A percentile compares a stretch with the other conserved stretches of the same genome.
Conservation (phyloP, 2,329 filamentous ascomycete genomes). For the Aspergillus sojae region DNA sequence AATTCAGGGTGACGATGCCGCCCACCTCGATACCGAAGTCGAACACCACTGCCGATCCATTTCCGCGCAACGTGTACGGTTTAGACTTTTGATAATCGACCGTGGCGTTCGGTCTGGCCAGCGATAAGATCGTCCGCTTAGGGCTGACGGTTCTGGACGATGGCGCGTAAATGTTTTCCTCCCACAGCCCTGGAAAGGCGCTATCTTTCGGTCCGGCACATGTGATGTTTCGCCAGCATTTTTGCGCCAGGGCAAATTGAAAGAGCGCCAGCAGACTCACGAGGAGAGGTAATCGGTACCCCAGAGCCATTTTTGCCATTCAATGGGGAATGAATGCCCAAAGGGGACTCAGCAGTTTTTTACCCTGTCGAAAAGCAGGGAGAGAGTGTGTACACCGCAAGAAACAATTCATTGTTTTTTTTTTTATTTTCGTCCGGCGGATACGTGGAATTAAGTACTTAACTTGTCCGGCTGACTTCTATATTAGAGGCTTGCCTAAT, state of each 20-base stretch:
- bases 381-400: not conserved
- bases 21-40: conserved; percentile 64
- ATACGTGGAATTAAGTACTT: not conserved
- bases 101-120: conserved; percentile 30
- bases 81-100: conserved; percentile 33
- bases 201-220: conserved; percentile 55
- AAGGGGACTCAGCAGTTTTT: not conserved
- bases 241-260: conserved; percentile 18
- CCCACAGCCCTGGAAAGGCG: conserved; percentile 61
- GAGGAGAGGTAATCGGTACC: conserved; percentile 13
- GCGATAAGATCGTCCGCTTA: conserved; percentile 42
- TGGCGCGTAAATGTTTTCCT: conserved; percentile 61
- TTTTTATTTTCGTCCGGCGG: not conserved
- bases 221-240: conserved; percentile 59
- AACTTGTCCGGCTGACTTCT: not conserved
- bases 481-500: conserved; percentile 2
- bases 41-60: conserved; percentile 58
- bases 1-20: conserved; percentile 57
- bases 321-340: not conserved
- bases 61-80: conserved; percentile 40
- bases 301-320: conserved; percentile 15
- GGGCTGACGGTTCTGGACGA: conserved; percentile 55
- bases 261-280: conserved; percentile 21
- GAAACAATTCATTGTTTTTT: not conserved
- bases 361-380: not conserved